Conservation (phyloP, 306 rosid genomes). For the Cotoneaster glaucophyllus region DNA sequence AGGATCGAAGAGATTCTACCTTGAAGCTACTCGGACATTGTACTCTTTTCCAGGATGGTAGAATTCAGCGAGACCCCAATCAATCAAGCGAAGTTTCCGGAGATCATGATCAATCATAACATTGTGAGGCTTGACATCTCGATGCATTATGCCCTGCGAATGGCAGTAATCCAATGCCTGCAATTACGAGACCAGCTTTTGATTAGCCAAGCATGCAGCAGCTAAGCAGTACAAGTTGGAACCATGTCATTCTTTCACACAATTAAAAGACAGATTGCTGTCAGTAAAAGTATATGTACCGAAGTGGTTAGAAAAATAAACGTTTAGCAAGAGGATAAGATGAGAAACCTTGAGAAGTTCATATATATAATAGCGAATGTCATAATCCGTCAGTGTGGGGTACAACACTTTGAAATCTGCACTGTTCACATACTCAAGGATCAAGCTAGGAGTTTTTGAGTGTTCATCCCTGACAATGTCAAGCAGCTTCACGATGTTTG, state of each 20-base stretch:
- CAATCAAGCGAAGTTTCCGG: conserved; percentile 43
- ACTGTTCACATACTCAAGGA: conserved; percentile 41
- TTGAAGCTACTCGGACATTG: conserved; percentile 46
- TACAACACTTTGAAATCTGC: conserved; percentile 38
- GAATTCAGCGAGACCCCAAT: conserved; percentile 49
- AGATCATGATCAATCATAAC: conserved; percentile 47
- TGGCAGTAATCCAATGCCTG: conserved; percentile 46
- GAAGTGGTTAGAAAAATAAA: background rate
- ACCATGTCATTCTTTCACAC: background rate
- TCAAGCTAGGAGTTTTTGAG: conserved; percentile 41
- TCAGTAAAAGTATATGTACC: background rate
- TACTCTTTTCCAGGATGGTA: conserved; percentile 48
- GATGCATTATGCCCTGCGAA: conserved; percentile 48
- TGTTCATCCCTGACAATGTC: conserved; percentile 40
- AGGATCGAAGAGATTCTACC: conserved; percentile 10
- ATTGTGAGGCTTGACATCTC: conserved; percentile 48
- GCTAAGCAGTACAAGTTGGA: background rate
- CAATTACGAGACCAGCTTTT: background rate
- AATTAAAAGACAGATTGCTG: background rate
- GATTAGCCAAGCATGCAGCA: background rate
- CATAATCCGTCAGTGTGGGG: conserved; percentile 40
- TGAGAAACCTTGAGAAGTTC: conserved; percentile 37
- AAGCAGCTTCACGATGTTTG: conserved; percentile 39
- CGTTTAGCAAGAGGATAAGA: background rate
- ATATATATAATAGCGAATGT: conserved; percentile 41